phyloP scores from a whole-genome alignment of 1,139 yeast species.

The Diutina siamensis region DNA sequence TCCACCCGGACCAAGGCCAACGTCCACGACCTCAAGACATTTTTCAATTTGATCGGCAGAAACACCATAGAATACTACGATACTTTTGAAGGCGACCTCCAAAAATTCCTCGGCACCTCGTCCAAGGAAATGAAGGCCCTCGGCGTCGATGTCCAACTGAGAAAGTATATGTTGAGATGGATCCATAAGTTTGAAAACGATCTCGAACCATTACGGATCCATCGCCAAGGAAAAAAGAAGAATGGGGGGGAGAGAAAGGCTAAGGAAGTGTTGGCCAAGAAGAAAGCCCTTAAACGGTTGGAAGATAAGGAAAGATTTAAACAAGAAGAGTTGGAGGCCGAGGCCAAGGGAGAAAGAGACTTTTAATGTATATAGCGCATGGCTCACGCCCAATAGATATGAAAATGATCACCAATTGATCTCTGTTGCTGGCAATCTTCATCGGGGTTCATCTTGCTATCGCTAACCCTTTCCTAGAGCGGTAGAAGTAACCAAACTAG shows the following conservation, averaged over 20 bases:
- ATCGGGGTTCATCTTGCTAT: too few species aligned
- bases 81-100: slow-evolving; percentile 63
- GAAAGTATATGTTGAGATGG: slow-evolving; percentile 54
- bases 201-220: slow-evolving; percentile 47
- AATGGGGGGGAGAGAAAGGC: slow-evolving; percentile 85
- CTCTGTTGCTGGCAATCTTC: too few species aligned
- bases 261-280: slow-evolving; percentile 56
- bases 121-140: slow-evolving; percentile 54
- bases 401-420: too few species aligned
- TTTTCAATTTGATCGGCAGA: slow-evolving; percentile 69
- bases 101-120: slow-evolving; percentile 45
- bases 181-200: slow-evolving; percentile 38
- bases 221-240: slow-evolving; percentile 62
- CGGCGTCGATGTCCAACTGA: slow-evolving; percentile 68
- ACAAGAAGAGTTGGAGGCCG: slow-evolving; percentile 5
- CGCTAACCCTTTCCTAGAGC: too few species aligned
- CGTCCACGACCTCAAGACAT: slow-evolving; percentile 67
- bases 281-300: slow-evolving; percentile 36
- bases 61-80: slow-evolving; percentile 56
- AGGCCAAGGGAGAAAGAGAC: slow-evolving; percentile 2
- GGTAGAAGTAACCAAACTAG: too few species aligned
- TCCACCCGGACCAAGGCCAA: slow-evolving; percentile 13
- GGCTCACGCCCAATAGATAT: too few species aligned
- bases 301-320: slow-evolving; percentile 5
- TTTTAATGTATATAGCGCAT: slow-evolving; percentile 4